phyloP scores from a whole-genome alignment of 2,329 filamentous ascomycete genomes.

The Neurospora sp. region DNA sequence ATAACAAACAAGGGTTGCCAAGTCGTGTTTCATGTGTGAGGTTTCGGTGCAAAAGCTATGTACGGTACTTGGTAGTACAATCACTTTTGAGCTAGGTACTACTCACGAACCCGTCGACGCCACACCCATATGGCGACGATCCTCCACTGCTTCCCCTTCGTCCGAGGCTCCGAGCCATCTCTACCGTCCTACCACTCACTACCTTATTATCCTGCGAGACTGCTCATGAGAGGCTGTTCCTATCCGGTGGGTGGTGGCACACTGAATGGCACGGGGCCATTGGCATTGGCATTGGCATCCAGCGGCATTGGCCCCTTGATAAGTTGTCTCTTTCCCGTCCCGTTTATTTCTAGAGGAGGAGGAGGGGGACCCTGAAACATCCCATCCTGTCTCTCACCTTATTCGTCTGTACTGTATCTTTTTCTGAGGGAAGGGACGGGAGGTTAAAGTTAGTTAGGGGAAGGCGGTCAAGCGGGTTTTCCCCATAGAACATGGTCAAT shows the following conservation, averaged over 20 bases:
- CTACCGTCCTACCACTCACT: not conserved
- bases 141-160: not conserved
- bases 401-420: not conserved
- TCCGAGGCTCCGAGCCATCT: not conserved
- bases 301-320: not conserved
- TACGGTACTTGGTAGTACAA: not conserved
- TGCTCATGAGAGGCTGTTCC: not conserved
- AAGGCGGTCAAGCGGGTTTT: not conserved
- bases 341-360: not conserved
- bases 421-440: not conserved
- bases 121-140: not conserved
- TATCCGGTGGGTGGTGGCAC: not conserved
- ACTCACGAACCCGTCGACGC: not conserved
- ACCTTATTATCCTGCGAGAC: not conserved
- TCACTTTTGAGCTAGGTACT: not conserved
- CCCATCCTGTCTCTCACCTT: not conserved
- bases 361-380: not conserved
- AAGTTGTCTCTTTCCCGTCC: not conserved
- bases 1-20: not conserved
- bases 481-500: not conserved
- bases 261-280: not conserved
- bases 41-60: not conserved
- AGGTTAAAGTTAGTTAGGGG: not conserved
- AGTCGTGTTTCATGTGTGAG: not conserved
- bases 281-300: not conserved